Base-by-base conservation (phyloP, 805 yeast species). In the Myxozyma mucilagina region DNA sequence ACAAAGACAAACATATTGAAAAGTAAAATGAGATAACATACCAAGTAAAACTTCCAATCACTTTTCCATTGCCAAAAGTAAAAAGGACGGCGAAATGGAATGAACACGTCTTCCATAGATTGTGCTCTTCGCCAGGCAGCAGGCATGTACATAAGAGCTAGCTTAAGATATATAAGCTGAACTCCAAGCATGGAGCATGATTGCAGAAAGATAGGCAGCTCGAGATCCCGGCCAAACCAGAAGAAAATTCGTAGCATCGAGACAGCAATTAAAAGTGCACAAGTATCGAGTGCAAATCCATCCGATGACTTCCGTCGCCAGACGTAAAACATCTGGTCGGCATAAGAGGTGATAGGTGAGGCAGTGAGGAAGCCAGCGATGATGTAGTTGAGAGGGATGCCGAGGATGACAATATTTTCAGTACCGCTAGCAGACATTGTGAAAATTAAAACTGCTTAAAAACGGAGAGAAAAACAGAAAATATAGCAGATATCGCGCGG, bases 281-380 rank as follows among this genome's bases (percentile, higher is more conserved):
- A 92, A 10, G 92, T 89, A 74, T 92, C 97, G n/a, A 90, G 78
- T 4, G 96, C 87, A 70, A 91, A 90, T 24, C 97, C 97, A 24
- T 82, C 78, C 0, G 93, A 82, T 0, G 91, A 81, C 70, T 85
- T 77, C 38, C 82, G 80, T 50, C 80, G 77, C 68, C 84, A 80
- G 13, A 91, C 90, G 64, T 87, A 79, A 50, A 83, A 77, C 39
- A 91, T 82, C 0, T 97, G 90, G 14, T 94, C 83, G 1, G 96
- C 96, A 71, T 92, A 91, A 6, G 97, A 89, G 63, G 92, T 80
- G 47, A 91, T 73, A 1, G 97, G 97, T 0, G 97, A 87, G 70
- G 89, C 82, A 35, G 90, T 82, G 71, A 91, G 84, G 70, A 87
- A 74, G 66, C 84, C 79, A 66, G 87, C 87, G 50, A 85, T 82